phyloP scores from a whole-genome alignment of 2,329 filamentous ascomycete species.

The Teratosphaeria pseudoeucalypti region DNA sequence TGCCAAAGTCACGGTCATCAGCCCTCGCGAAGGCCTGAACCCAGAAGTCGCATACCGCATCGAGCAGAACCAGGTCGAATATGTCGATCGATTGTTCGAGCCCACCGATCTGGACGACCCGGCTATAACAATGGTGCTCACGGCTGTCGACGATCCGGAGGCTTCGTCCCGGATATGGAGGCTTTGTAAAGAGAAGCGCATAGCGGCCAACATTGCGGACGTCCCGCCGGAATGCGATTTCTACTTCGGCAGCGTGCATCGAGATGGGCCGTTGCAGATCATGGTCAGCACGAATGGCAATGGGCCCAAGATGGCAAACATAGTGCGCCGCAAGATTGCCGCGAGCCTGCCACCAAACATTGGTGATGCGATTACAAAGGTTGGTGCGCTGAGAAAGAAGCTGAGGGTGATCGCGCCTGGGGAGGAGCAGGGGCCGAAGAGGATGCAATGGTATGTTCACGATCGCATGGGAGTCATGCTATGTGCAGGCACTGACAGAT shows the following conservation, averaged over 20 bases:
- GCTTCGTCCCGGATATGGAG: conserved; percentile 91
- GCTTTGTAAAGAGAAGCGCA: conserved; percentile 72
- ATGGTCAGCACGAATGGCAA: conserved; percentile 99
- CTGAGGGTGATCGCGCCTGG: conserved; percentile 66
- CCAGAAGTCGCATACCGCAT: conserved; percentile 80
- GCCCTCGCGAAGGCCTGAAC: conserved; percentile 67
- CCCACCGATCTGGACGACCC: conserved; percentile 71
- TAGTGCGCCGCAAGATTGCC: conserved; percentile 75
- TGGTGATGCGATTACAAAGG: conserved; percentile 74
- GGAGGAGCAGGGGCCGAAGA: conserved; percentile 64
- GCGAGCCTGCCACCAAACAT: conserved; percentile 63
- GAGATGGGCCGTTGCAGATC: conserved; percentile 89
- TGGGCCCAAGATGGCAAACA: conserved; percentile 79
- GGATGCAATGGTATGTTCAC: conserved; percentile 72
- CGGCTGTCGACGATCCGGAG: conserved; percentile 83
- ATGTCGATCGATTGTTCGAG: conserved; percentile 75
- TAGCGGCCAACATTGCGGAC: conserved; percentile 92
- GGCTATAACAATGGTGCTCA: conserved; percentile 70
- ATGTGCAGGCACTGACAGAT: conserved; percentile 10
- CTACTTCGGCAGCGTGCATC: conserved; percentile 92
- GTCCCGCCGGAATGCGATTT: conserved; percentile 96
- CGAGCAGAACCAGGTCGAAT: conserved; percentile 60
- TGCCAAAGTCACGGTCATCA: conserved; percentile 77
- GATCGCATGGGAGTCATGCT: conserved; percentile 11
- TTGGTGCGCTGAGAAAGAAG: conserved; percentile 70